Base-by-base conservation (phyloP, 192 early-diverging fungal species). In the Backusella tarrabulga region DNA sequence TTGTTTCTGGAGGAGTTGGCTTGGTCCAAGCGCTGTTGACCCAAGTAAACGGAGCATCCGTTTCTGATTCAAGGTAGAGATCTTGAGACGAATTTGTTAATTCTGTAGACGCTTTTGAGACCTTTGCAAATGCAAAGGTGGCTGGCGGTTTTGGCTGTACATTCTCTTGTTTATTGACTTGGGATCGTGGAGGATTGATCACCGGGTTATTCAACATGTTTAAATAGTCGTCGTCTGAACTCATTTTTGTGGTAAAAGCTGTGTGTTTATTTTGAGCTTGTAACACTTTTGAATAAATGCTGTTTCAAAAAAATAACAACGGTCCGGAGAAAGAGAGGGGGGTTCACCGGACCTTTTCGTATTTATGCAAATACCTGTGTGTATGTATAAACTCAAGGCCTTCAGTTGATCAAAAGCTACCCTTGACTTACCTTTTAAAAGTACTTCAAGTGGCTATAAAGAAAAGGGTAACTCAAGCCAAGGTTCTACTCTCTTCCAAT, bases 191-290 rank as follows among this genome's bases (percentile, higher is more conserved):
- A 32, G 71, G 71, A 9, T 72, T 72, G 38, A 72, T 72, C 11
- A 72, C 42, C 17, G 71, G 71, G 42, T 72, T 72, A 40, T 72
- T 72, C 26, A 72, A 26, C 42, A 72, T 46, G 42, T 23, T 44
- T 7, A 72, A 7, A 34, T 72, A 72, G 23, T 63, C 56, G n/a
- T 63, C 56, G 1, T 63, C 56, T 12, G 56, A 63, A 63, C 26
- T 23, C 56, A 63, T 63, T 29, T 63, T 29, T 63, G 26, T 63
- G 2, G 19, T 21, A 56, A 56, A 21, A 21, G 19, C 7, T 26
- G 54, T 63, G 0, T 26, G 9, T 26, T 60, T 26, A 26, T 26
- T 63, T 50, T 19, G 42, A 14, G 42, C 0, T 4, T 0, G 4
- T n/a, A 7, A 6, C 46, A 7, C 6, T 6, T n/a, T 50, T 32